Base-by-base conservation (phyloP, 2,329 filamentous ascomycete species). In the Trichoderma sp. region DNA sequence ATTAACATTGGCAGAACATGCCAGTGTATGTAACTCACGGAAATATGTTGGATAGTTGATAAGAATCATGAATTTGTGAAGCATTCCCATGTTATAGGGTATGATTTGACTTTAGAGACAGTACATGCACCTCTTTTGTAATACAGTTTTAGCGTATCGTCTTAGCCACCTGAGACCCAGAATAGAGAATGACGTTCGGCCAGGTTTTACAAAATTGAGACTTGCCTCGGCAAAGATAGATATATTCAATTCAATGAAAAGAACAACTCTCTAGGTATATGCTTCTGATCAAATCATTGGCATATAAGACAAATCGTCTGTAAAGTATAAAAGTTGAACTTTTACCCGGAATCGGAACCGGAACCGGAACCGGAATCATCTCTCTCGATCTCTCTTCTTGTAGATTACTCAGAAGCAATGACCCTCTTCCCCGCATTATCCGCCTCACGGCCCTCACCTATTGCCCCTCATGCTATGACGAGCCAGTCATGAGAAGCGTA, bases 381-480 rank as follows among this genome's bases (percentile, higher is more conserved):
- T n/a, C 34, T 4, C 7, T 28, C 14, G 30, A 67, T 64, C 61
- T 21, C 26, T 43, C 39, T 43, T 8, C 1, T 51, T 5, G 3
- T 4, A 51, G 47, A 53, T 53, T 53, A 21, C 21, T 21, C 47
- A 53, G 21, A 12, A 3, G 15, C 36, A 32, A 21, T 11, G 11
- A 39, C 6, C 30, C 63, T 58, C 64, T 60, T 69, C 66, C 66
- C 66, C 66, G 66, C 66, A 51, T 61, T 51, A 24, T 51, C 28
- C 66, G 36, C 24, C 21, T 69, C 34, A 36, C 34, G 34, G 34
- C 34, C 34, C 34, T 36, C n/a, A 34, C 56, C n/a, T 21, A 26
- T 8, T 47, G n/a, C 53, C 24, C 36, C 65, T 36, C 65, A 34
- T n/a, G 12, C 6, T 6, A 60, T 32, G 21, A 24, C 18, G 34